Evolutionary conservation across 306 rosid genomes (phyloP).

Genomic region (Herpetospermum pedunculosum): DNA sequence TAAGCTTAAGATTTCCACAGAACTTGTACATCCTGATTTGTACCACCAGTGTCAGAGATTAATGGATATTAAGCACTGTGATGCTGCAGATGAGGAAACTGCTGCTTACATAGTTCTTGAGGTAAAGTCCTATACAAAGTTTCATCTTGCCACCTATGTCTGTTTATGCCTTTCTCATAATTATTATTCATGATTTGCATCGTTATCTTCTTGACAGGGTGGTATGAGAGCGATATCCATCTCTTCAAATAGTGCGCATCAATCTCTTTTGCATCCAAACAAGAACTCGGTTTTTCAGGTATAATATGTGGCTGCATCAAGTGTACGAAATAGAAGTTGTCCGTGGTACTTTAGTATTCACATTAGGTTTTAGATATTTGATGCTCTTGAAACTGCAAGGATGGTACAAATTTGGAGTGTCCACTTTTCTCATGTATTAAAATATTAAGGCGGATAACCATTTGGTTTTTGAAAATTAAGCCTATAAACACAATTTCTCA

Average conservation of each 20-base stretch:
- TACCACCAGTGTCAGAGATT: conserved; percentile 52
- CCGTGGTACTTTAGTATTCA: not conserved
- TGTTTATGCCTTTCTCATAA: not conserved
- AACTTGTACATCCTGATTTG: conserved; percentile 51
- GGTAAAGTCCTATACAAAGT: conserved; percentile 32
- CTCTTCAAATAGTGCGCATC: conserved; percentile 26
- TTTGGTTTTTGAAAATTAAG: too few relatives aligned
- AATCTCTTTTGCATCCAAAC: conserved; percentile 45
- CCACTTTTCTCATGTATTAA: not conserved
- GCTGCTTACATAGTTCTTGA: conserved; percentile 29
- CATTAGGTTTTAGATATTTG: not conserved
- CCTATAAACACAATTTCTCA: too few relatives aligned
- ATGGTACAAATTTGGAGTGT: not conserved
- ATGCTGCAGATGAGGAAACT: conserved; percentile 31
- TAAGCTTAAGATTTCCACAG: conserved; percentile 75
- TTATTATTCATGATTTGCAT: not conserved
- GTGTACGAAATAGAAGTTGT: not conserved
- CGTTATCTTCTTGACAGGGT: conserved; percentile 38
- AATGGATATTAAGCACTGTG: conserved; percentile 32
- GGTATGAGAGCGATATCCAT: conserved; percentile 32
- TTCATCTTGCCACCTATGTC: not conserved
- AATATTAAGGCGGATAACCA: too few relatives aligned
- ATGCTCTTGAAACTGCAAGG: not conserved
- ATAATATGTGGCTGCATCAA: conserved; percentile 5
- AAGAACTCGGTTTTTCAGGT: conserved; percentile 70